phyloP scores from a whole-genome alignment of 2,329 filamentous ascomycete species.

The Claviceps paspali region DNA sequence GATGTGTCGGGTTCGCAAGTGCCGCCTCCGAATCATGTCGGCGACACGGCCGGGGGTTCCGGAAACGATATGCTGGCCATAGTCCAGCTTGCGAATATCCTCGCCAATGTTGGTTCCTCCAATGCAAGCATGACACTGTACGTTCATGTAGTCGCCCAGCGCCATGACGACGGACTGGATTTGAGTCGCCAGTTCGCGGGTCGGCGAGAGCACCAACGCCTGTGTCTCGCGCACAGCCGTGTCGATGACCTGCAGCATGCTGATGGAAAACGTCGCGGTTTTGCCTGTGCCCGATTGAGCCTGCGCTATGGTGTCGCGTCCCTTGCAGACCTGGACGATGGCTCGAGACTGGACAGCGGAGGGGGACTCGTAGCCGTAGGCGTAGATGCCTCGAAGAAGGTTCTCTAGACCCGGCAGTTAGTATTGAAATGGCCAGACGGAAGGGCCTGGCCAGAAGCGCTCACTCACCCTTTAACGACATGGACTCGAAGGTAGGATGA shows the following conservation, averaged over 20 bases:
- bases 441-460: not conserved
- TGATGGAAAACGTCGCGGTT: constrained; percentile 92
- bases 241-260: constrained; percentile 90
- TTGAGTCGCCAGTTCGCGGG: constrained; percentile 90
- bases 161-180: constrained; percentile 98
- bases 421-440: not conserved
- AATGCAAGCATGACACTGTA: constrained; percentile 97
- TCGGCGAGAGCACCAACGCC: constrained; percentile 88
- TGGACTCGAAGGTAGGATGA: constrained; percentile 83
- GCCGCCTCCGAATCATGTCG: constrained; percentile 45
- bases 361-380: constrained; percentile 95
- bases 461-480: constrained; percentile 69
- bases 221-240: constrained; percentile 85
- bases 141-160: constrained; percentile 99
- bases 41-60: constrained; percentile 89
- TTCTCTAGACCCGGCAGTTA: constrained; percentile 44
- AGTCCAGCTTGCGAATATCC: constrained; percentile 93
- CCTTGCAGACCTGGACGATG: constrained; percentile 98
- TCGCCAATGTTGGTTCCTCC: constrained; percentile 96
- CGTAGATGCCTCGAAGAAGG: constrained; percentile 90
- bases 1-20: constrained; percentile 44
- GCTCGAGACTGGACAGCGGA: constrained; percentile 95
- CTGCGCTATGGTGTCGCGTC: constrained; percentile 95
- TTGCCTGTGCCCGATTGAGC: constrained; percentile 96
- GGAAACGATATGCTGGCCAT: constrained; percentile 94